Evolutionary conservation across 805 yeast species (phyloP), one percentile per base, ranked within the genome.

Genomic region (Ogataea paradorogensis): DNA sequence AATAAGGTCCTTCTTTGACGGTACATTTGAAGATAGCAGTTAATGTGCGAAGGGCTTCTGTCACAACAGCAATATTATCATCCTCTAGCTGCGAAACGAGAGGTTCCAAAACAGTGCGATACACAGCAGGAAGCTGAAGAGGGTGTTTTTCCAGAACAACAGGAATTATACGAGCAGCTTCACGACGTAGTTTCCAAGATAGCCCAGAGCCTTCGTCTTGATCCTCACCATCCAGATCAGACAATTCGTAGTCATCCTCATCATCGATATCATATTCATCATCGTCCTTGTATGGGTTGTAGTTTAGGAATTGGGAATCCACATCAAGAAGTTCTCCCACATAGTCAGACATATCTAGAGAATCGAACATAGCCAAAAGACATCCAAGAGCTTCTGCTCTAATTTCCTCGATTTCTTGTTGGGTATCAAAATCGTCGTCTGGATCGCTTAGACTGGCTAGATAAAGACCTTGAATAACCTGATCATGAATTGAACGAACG

Each of bases 171-270:
- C 61, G 62, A 6, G 76, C 67, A 0, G 85, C 62, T 38, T 71
- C 72, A 29, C 75, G 64, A 43, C 93, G 65, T 14, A 84, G 60
- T 47, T 76, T 80, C 84, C 90, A 81, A 1, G 82, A 71, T 14
- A 54, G 58, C 16, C 62, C 66, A 23, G 65, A 66, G 5, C 59
- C 62, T 15, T 60, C 63, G 13, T 65, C 67, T 18, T 53, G 58
- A 25, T 74, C 78, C 18, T 53, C 67, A 9, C 74, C 81, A n/a
- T 70, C 65, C 23, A 65, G 65, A 15, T 61, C 63, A 15, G 65
- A 66, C 3, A 51, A 44, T 23, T 70, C 75, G 35, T 53, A 63
- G 13, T 62, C 65, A 13, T 64, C 71, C 2, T 60, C 64, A 3
- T 53, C 61, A 5, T 42, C 49, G 9, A 56, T 64, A 3, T 58